Evolutionary conservation across 352 stramenopile species (phyloP).

Genomic region (Phytophthora palmivora): DNA sequence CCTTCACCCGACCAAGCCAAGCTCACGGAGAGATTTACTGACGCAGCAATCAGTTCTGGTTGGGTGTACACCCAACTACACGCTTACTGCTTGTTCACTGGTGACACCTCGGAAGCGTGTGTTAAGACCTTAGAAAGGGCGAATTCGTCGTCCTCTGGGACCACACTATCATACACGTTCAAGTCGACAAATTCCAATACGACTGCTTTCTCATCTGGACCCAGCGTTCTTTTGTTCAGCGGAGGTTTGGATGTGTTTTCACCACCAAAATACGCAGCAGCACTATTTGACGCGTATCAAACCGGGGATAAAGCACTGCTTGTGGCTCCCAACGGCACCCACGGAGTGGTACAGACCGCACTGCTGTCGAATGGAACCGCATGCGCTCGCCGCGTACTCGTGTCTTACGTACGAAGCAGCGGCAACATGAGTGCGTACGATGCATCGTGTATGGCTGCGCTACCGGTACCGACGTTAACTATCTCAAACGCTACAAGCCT

Average conservation of each 20-base stretch:
- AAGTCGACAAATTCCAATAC: slow-evolving; percentile 31
- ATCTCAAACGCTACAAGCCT: slow-evolving; percentile 43
- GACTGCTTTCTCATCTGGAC: slow-evolving; percentile 2
- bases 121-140: slow-evolving; percentile 13
- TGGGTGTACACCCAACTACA: slow-evolving; percentile 51
- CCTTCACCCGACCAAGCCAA: slow-evolving; percentile 52
- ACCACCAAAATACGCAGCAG: slow-evolving; percentile 49
- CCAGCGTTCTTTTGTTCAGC: slow-evolving; percentile 65
- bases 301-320: slow-evolving; percentile 59
- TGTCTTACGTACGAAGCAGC: slow-evolving; percentile 57
- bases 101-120: slow-evolving; percentile 48
- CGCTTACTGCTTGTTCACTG: slow-evolving; percentile 71
- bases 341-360: slow-evolving; percentile 52
- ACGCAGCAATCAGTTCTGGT: slow-evolving; percentile 54
- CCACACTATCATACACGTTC: slow-evolving; percentile 45
- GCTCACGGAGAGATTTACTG: slow-evolving; percentile 56
- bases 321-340: slow-evolving; percentile 41
- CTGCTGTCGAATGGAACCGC: slow-evolving; percentile 43
- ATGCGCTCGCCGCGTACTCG: slow-evolving; percentile 59
- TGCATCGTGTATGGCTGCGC: slow-evolving; percentile 52
- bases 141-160: slow-evolving; percentile 2
- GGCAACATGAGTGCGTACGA: slow-evolving; percentile 61
- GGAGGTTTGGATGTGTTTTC: slow-evolving; percentile 55
- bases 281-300: slow-evolving; percentile 44
- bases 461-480: slow-evolving; percentile 43